phyloP scores from a whole-genome alignment of 805 yeast genomes.

The Brettanomyces sp. region DNA sequence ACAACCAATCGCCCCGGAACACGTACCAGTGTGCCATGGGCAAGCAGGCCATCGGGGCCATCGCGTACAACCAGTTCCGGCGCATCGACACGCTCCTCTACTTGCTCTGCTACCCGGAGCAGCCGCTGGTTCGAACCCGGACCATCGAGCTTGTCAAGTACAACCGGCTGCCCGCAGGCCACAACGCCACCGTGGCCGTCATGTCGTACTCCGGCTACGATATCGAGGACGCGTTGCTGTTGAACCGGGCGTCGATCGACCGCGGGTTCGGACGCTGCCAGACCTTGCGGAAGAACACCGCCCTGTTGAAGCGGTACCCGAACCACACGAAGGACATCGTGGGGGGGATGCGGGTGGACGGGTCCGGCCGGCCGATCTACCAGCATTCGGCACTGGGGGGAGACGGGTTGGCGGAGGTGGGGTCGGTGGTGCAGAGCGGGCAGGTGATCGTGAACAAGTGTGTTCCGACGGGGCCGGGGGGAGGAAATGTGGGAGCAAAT shows the following conservation, averaged over 20 bases:
- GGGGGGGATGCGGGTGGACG: constrained; percentile 85
- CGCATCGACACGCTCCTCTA: constrained; percentile 91
- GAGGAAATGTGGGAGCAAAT: no score
- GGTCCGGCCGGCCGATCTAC: constrained; percentile 70
- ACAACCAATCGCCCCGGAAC: constrained; percentile 86
- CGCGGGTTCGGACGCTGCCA: constrained; percentile 98
- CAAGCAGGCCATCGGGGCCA: constrained; percentile 99
- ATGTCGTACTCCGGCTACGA: constrained; percentile 99
- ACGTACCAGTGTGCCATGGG: constrained; percentile 96
- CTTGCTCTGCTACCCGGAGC: constrained; percentile 97
- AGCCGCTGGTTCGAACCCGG: constrained; percentile 97
- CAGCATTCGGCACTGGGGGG: constrained; percentile 84
- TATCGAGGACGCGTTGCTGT: constrained; percentile 96
- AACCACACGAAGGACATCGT: constrained; percentile 89
- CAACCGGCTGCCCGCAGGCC: constrained; percentile 97
- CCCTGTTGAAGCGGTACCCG: constrained; percentile 82
- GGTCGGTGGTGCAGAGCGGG: constrained; percentile 81
- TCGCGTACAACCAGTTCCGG: constrained; percentile 92
- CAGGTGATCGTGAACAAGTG: constrained; percentile 91
- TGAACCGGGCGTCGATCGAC: constrained; percentile 88
- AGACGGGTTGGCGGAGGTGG: constrained; percentile 96
- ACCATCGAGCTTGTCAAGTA: constrained; percentile 93
- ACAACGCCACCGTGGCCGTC: constrained; percentile 97
- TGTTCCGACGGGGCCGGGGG: constrained; percentile 73
- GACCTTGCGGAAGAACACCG: constrained; percentile 84